Base-by-base conservation (phyloP, 495 filamentous ascomycete genomes). In the Tricharina praecox region DNA sequence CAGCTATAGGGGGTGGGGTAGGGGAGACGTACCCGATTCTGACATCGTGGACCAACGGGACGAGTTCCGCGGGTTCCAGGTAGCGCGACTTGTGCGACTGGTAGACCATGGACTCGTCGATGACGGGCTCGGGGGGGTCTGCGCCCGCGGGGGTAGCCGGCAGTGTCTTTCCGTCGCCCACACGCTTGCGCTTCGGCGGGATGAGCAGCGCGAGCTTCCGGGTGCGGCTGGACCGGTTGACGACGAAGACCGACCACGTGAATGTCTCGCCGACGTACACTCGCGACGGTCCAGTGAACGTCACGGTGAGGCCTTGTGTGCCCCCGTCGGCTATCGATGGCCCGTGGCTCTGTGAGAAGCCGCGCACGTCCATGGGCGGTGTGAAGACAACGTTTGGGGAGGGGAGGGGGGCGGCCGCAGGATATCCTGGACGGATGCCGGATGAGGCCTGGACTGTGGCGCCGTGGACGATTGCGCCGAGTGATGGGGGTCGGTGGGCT, bases 161-260 rank as follows among this genome's bases (percentile, higher is more conserved):
- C 9, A 74, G 66, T 9, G 63, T 67, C 21, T 75, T 74, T n/a
- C 76, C 70, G 24, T 71, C 62, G 32, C 84, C 78, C 30, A 75
- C 71, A 28, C 76, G 71, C 45, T 79, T 77, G n/a, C 84, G 72
- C 50, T 78, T 81, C 0, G 84, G 82, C 21, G 93, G 73, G 2
- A 77, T 78, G n/a, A 81, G 63, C 18, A 96, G 70, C 4, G 82
- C 78, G 21, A 96, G 74, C 57, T 87, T 92, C 8, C 83, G 77
- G 23, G 78, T 64, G 20, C 49, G 64, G 53, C 56, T 59, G 40
- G 53, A 66, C 23, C 82, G 79, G 62, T 96, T 96, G 42, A 93
- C 81, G 18, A 96, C 76, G 59, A 93, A 85, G 16, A 93, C 74
- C 33, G 74, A 71, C 88, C 87, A 94, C n/a, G 67, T 64, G 61